phyloP scores from a whole-genome alignment of 169 alveolate species.

The Pseudocohnilembus persalinus region DNA sequence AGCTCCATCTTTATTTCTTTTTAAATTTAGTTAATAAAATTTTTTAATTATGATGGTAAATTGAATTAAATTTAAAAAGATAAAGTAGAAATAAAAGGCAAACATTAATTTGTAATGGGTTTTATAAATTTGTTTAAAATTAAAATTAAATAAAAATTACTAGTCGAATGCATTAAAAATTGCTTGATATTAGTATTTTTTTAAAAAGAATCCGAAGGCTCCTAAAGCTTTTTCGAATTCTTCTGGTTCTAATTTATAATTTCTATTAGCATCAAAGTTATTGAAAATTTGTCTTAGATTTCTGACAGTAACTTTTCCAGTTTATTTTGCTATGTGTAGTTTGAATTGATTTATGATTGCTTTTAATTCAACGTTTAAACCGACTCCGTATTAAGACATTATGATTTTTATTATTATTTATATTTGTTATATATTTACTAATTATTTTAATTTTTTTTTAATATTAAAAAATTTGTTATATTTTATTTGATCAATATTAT shows the following conservation, averaged over 20 bases:
- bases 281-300: constrained; percentile 11
- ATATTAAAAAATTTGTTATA: no score
- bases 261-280: neutral
- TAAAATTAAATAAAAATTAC: neutral
- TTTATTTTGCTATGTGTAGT: constrained; percentile 17
- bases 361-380: constrained; percentile 15
- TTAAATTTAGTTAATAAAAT: no score
- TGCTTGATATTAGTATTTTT: constrained; percentile 3
- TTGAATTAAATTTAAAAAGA: no score
- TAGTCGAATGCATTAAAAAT: constrained; percentile 4
- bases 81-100: no score
- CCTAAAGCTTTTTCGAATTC: neutral
- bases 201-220: constrained; percentile 16
- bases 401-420: neutral
- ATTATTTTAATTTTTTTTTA: no score
- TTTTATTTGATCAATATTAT: no score
- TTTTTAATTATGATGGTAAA: neutral
- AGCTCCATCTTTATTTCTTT: neutral
- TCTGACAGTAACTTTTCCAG: constrained; percentile 18
- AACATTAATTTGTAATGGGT: no score
- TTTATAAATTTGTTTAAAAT: no score
- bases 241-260: neutral
- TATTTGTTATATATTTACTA: no score
- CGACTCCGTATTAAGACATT: constrained; percentile 43
- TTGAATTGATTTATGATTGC: constrained; percentile 17